Conservation (phyloP, 306 rosid species). For the Trifolium fragiferum region DNA sequence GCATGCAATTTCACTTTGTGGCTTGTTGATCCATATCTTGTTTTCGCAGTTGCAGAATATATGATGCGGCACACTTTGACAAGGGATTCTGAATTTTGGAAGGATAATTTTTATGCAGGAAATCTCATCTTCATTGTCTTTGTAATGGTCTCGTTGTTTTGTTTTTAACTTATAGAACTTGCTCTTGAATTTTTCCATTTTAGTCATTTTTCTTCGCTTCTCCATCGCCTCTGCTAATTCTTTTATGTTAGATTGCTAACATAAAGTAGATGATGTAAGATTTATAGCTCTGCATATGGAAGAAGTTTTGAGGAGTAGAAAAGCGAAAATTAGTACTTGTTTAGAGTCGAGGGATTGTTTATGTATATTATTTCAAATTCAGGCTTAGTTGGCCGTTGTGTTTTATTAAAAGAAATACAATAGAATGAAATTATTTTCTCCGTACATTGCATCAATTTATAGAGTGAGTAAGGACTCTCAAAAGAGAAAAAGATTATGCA, state of each 20-base stretch:
- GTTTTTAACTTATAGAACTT: slow-evolving; percentile 54
- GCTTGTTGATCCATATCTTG: slow-evolving; percentile 82
- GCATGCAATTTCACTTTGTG: slow-evolving; percentile 83
- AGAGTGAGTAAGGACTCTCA: no score
- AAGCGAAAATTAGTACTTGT: slow-evolving; percentile 33
- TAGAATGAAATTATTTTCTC: no score
- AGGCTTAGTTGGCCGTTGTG: slow-evolving; percentile 53
- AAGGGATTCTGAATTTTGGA: slow-evolving; percentile 54
- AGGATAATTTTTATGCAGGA: slow-evolving; percentile 56
- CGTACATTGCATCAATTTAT: no score
- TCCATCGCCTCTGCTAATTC: slow-evolving; percentile 50
- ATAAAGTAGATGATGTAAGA: slow-evolving; percentile 44
- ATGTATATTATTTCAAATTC: slow-evolving; percentile 57
- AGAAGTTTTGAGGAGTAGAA: slow-evolving; percentile 53
- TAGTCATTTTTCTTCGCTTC: slow-evolving; percentile 46
- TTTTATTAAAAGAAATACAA: no score
- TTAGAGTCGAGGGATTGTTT: slow-evolving; percentile 45
- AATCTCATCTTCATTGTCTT: slow-evolving; percentile 52
- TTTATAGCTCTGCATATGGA: slow-evolving; percentile 42
- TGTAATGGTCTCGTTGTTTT: no score
- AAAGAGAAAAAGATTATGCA: no score
- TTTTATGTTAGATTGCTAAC: slow-evolving; percentile 48
- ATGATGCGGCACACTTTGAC: slow-evolving; percentile 47
- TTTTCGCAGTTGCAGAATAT: slow-evolving; percentile 91
- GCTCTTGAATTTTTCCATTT: slow-evolving; percentile 39